These are phyloP conservation scores for Poronia punctata DNA, from an alignment of 495 filamentous ascomycete genomes.

Conservation along the genomic window DNA sequence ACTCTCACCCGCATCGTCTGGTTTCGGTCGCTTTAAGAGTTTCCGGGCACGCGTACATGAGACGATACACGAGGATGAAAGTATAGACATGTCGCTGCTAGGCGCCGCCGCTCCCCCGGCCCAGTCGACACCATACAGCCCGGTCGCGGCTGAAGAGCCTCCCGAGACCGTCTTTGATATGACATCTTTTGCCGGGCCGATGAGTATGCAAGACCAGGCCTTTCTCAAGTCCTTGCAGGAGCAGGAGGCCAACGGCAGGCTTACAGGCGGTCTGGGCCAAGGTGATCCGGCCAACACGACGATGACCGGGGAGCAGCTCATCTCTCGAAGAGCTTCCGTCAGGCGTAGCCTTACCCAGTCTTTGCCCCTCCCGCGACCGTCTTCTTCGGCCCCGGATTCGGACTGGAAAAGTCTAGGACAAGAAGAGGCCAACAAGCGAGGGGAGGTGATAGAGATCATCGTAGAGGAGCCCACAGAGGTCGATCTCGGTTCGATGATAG, in stretches of 20 bases:
- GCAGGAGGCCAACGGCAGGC: constrained; percentile 37
- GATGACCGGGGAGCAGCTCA: constrained; percentile 34
- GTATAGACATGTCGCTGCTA: constrained; percentile 34
- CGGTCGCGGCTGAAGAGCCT: constrained; percentile 12
- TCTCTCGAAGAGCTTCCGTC: constrained; percentile 27
- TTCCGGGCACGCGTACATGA: constrained; percentile 25
- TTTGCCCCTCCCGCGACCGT: constrained; percentile 24
- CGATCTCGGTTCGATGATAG: constrained; percentile 35
- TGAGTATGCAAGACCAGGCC: constrained; percentile 27
- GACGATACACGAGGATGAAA: constrained; percentile 40
- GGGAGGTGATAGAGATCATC: constrained; percentile 45
- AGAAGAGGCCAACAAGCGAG: constrained; percentile 44
- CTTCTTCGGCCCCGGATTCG: constrained; percentile 17
- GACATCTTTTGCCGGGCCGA: constrained; percentile 30
- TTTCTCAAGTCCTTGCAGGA: constrained; percentile 33
- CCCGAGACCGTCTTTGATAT: constrained; percentile 29
- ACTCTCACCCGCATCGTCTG: constrained; percentile 16
- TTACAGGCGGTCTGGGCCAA: constrained; percentile 43
- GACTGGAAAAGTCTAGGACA: constrained; percentile 39
- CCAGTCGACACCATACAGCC: constrained; percentile 10
- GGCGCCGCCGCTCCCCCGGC: constrained; percentile 27
- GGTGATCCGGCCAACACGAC: constrained; percentile 35
- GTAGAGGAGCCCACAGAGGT: constrained; percentile 31
- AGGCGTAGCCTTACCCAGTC: constrained; percentile 27
- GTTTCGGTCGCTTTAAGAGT: constrained; percentile 17